Conservation (phyloP, 257 asterid genomes). For the Solanum boliviense region DNA sequence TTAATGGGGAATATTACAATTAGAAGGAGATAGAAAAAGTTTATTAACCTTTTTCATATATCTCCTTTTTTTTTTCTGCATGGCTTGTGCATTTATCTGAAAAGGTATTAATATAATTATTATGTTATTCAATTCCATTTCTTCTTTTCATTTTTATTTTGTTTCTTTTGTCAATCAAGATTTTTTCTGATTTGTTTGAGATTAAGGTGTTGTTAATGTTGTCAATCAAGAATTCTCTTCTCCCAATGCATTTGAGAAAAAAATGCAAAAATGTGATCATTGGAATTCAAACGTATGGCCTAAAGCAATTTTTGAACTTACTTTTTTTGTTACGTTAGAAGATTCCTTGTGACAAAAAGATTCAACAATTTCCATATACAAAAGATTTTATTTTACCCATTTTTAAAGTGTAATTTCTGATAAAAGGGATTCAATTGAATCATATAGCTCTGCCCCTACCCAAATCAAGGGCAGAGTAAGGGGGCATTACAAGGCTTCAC, state of each 20-base stretch:
- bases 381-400: not conserved
- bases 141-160: not conserved
- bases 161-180: not conserved
- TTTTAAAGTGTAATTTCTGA: not conserved
- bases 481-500: not conserved
- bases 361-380: not conserved
- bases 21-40: constrained; percentile 28
- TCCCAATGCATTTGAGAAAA: not conserved
- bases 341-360: not conserved
- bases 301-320: not conserved
- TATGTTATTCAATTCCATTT: not conserved
- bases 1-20: constrained; percentile 18
- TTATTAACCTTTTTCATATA: constrained; percentile 12
- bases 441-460: not conserved
- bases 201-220: not conserved
- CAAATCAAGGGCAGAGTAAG: not conserved
- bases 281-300: not conserved
- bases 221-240: not conserved
- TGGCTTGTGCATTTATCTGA: not conserved
- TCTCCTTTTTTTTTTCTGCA: constrained; percentile 13
- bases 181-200: not conserved
- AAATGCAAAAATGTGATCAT: not conserved
- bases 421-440: not conserved
- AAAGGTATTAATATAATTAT: constrained; percentile 19
- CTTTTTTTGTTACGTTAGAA: not conserved